Conservation (phyloP, 2,329 filamentous ascomycete genomes). For the Myriosclerotinia duriaeana region DNA sequence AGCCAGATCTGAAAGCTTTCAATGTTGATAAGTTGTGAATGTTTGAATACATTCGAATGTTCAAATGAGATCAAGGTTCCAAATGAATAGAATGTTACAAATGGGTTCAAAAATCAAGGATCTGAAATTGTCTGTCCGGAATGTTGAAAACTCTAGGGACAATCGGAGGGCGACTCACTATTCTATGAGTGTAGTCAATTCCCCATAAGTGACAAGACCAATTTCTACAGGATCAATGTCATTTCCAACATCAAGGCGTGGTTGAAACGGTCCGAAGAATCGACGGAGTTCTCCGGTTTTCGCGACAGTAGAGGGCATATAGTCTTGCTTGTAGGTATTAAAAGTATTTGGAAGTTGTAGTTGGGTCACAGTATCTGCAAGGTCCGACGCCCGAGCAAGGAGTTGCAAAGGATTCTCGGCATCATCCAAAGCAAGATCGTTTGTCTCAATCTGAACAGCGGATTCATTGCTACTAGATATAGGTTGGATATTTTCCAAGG, state of each 20-base stretch:
- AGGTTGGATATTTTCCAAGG: neutral
- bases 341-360: slow-evolving; percentile 16
- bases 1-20: no score
- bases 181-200: slow-evolving; percentile 62
- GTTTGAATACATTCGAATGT: neutral
- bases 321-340: slow-evolving; percentile 6
- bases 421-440: slow-evolving; percentile 64
- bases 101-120: neutral
- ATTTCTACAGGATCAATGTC: slow-evolving; percentile 69
- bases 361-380: slow-evolving; percentile 40
- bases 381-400: slow-evolving; percentile 69
- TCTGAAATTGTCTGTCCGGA: neutral
- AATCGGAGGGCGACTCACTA: slow-evolving; percentile 51
- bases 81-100: neutral
- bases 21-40: no score
- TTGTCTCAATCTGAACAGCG: slow-evolving; percentile 34
- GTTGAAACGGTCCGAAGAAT: slow-evolving; percentile 66
- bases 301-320: neutral
- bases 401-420: slow-evolving; percentile 74
- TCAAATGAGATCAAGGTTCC: neutral
- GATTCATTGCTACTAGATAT: neutral
- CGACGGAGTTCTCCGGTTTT: slow-evolving; percentile 51
- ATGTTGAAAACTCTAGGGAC: neutral
- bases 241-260: slow-evolving; percentile 60
- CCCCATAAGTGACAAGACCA: slow-evolving; percentile 64